Conservation (phyloP, 805 yeast genomes). For the Pichia deserticola region DNA sequence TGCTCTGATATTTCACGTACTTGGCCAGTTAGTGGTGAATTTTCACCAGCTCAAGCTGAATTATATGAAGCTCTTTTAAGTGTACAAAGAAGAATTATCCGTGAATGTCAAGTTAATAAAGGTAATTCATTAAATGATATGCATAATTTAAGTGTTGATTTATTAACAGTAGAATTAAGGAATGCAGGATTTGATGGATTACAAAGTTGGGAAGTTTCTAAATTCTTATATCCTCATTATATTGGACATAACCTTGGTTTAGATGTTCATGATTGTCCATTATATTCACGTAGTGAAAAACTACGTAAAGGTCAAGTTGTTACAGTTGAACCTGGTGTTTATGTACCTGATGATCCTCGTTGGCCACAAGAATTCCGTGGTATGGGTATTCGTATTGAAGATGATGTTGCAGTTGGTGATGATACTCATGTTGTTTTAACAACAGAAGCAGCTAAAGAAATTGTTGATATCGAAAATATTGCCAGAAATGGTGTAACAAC, state of each 20-base stretch:
- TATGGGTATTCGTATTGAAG: slow-evolving; percentile 92
- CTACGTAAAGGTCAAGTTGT: slow-evolving; percentile 70
- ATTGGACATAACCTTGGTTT: slow-evolving; percentile 94
- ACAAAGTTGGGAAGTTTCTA: slow-evolving; percentile 44
- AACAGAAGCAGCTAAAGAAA: slow-evolving; percentile 78
- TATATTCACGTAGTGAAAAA: slow-evolving; percentile 45
- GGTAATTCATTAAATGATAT: slow-evolving; percentile 60
- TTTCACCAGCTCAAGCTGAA: slow-evolving; percentile 73
- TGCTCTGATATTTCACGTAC: slow-evolving; percentile 94
- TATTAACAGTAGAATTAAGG: slow-evolving; percentile 55
- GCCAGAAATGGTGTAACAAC: slow-evolving; percentile 56
- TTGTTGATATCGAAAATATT: slow-evolving; percentile 68
- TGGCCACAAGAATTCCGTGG: slow-evolving; percentile 81
- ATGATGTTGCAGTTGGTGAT: slow-evolving; percentile 78
- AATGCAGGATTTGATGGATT: slow-evolving; percentile 62
- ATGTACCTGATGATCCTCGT: slow-evolving; percentile 63
- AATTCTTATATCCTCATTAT: slow-evolving; percentile 78
- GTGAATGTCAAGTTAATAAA: slow-evolving; percentile 48
- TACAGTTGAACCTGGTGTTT: slow-evolving; percentile 94
- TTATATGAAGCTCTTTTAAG: slow-evolving; percentile 81
- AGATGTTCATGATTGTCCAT: slow-evolving; percentile 81
- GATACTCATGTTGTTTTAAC: slow-evolving; percentile 53
- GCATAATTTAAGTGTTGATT: slow-evolving; percentile 59
- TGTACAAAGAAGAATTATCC: slow-evolving; percentile 74
- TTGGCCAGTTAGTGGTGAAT: slow-evolving; percentile 82